A percentile compares a stretch with the other conserved stretches of the same genome.
These are phyloP conservation scores for Pseudopyricularia javanii DNA, from an alignment of 2,329 filamentous ascomycete genomes.

Conservation along the genomic window DNA sequence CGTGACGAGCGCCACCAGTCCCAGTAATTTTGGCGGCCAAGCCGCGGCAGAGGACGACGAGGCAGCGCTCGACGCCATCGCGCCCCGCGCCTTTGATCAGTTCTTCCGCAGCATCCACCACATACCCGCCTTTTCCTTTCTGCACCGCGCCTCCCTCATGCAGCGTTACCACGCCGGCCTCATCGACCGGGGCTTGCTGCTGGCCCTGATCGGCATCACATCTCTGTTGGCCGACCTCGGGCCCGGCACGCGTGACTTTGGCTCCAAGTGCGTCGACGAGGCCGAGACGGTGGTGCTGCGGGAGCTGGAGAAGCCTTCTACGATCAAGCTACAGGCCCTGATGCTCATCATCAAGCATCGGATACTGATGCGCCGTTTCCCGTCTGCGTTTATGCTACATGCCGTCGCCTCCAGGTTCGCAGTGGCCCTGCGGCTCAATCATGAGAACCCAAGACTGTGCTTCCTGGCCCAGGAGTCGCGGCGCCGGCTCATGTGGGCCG, in stretches of 20 bases:
- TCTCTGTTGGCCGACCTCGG: slow-evolving; percentile 40
- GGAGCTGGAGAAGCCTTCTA: slow-evolving; percentile 42
- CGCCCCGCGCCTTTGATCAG: slow-evolving; percentile 39
- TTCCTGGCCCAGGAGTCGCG: slow-evolving; percentile 31
- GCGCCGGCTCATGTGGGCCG: slow-evolving; percentile 34
- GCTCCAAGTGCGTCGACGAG: slow-evolving; percentile 40
- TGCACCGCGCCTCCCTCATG: slow-evolving; percentile 47
- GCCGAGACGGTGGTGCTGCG: slow-evolving; percentile 39
- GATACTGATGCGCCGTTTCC: slow-evolving; percentile 30
- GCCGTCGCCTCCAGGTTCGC: slow-evolving; percentile 32
- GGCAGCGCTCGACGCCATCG: slow-evolving; percentile 33
- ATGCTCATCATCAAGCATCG: slow-evolving; percentile 34
- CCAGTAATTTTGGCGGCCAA: slow-evolving; percentile 8
- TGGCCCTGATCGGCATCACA: slow-evolving; percentile 43
- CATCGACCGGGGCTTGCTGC: slow-evolving; percentile 39
- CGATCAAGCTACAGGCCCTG: slow-evolving; percentile 37
- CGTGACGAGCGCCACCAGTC: slow-evolving; percentile 12
- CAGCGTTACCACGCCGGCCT: slow-evolving; percentile 44
- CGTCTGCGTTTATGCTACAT: slow-evolving; percentile 33
- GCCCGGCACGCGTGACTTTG: slow-evolving; percentile 36
- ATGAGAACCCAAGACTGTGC: slow-evolving; percentile 31
- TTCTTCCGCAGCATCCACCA: slow-evolving; percentile 49
- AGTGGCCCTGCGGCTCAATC: slow-evolving; percentile 34
- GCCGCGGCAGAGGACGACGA: slow-evolving; percentile 13
- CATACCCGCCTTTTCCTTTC: slow-evolving; percentile 44